Percentiles rank a stretch among this genome's conserved stretches.
phyloP scores from a whole-genome alignment of 768 basidiomycete species.

The Suillus weaverae region DNA sequence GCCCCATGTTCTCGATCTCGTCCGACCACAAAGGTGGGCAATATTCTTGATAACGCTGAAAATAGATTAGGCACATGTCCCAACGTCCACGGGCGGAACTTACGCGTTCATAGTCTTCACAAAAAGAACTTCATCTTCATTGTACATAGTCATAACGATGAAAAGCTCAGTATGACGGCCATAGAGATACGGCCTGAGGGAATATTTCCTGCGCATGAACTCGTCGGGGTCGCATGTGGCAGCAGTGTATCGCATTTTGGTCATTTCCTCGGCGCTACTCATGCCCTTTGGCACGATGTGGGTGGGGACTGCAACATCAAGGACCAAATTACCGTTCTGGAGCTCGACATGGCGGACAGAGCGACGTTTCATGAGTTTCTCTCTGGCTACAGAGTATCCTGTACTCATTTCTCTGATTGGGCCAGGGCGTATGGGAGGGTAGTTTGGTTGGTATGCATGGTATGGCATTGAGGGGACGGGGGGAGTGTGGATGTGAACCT shows the following conservation, averaged over 20 bases:
- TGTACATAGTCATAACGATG: conserved; percentile 97
- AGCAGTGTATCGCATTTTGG: conserved; percentile 86
- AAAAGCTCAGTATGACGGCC: conserved; percentile 87
- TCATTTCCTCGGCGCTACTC: conserved; percentile 66
- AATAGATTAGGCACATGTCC: conserved; percentile 13
- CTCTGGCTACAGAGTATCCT: conserved; percentile 68
- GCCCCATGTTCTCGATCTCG: conserved; percentile 80
- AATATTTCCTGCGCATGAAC: conserved; percentile 76
- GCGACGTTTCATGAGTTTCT: conserved; percentile 81
- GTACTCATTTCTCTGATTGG: conserved; percentile 47
- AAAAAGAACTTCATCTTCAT: conserved; percentile 84
- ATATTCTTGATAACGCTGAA: conserved; percentile 83
- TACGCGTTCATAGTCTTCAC: conserved; percentile 82
- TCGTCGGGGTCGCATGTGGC: conserved; percentile 90
- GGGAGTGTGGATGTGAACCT: conserved; percentile 42
- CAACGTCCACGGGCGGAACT: conserved; percentile 27
- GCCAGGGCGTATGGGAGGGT: conserved; percentile 59
- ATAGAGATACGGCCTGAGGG: conserved; percentile 75
- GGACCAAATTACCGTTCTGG: conserved; percentile 78
- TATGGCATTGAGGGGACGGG: conserved; percentile 59
- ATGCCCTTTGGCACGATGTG: conserved; percentile 73
- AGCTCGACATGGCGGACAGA: conserved; percentile 80
- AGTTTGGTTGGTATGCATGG: conserved; percentile 43
- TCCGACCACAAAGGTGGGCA: conserved; percentile 71
- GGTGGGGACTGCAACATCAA: conserved; percentile 79